phyloP scores from a whole-genome alignment of 352 stramenopile genomes.

The Globisporangium spiculum region DNA sequence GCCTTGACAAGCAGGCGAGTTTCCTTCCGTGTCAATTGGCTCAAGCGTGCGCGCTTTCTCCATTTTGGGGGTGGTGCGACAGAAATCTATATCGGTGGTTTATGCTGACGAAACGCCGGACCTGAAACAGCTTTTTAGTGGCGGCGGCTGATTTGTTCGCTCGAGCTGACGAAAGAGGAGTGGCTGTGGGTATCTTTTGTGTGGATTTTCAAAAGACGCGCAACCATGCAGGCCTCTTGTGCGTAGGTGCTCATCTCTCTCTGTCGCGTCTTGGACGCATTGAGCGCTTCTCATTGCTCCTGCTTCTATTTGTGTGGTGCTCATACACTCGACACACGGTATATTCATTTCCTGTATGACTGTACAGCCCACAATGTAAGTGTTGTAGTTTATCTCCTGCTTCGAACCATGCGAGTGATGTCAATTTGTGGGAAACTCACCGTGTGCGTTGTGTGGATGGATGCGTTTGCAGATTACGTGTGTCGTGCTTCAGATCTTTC shows the following conservation, averaged over 20 bases:
- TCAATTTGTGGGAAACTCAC: neutral
- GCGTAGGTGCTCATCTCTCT: neutral
- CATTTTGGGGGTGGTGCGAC: neutral
- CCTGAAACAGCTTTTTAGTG: neutral
- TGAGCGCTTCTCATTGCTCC: neutral
- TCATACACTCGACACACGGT: neutral
- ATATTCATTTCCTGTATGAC: neutral
- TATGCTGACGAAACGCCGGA: neutral
- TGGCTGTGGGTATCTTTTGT: neutral
- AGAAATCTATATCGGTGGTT: neutral
- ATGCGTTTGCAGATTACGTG: slow-evolving; percentile 37
- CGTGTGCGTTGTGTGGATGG: neutral
- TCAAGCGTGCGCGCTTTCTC: neutral
- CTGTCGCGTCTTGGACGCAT: neutral
- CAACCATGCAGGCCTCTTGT: neutral
- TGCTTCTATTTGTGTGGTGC: neutral
- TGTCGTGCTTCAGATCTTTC: slow-evolving; percentile 62
- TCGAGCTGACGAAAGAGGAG: neutral
- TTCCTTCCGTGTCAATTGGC: neutral
- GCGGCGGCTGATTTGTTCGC: neutral
- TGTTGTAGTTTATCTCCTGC: neutral
- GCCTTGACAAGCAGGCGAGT: neutral
- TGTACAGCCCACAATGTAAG: slow-evolving; percentile 11
- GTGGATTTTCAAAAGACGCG: neutral
- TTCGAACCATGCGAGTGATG: neutral